These are phyloP conservation scores for Juglanconis oblonga DNA, from an alignment of 2,329 filamentous ascomycete species.

Conservation along the genomic window DNA sequence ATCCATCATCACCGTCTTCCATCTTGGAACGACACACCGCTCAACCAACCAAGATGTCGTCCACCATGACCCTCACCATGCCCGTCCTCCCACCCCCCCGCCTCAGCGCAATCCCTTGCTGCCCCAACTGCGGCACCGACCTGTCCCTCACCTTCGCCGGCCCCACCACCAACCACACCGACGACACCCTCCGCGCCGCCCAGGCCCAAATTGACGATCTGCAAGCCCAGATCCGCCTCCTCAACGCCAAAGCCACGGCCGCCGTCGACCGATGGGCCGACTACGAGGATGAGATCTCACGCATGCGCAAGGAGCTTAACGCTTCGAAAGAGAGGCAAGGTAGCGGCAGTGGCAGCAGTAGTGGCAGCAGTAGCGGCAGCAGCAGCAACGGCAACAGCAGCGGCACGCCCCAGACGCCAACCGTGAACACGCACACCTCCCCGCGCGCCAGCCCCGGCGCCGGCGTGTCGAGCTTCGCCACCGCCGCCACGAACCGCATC, in stretches of 20 bases:
- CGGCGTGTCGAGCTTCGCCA: conserved; percentile 26
- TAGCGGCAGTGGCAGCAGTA: too few species aligned
- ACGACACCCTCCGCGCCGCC: conserved; percentile 47
- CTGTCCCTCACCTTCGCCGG: conserved; percentile 30
- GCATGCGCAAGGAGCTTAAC: conserved; percentile 44
- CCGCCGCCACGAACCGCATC: conserved; percentile 30
- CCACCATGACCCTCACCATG: conserved; percentile 35
- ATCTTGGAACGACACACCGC: not conserved
- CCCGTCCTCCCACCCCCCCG: conserved; percentile 22
- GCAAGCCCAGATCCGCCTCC: conserved; percentile 65
- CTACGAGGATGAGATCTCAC: conserved; percentile 74
- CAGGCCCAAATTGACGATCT: conserved; percentile 65
- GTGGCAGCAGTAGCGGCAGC: conserved; percentile 4
- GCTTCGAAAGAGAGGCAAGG: conserved; percentile 3
- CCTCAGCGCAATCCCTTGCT: conserved; percentile 35
- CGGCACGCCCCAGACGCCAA: conserved; percentile 24
- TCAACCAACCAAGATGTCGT: conserved; percentile 21
- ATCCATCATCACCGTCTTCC: not conserved
- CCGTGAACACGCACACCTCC: conserved; percentile 14
- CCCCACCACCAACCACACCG: conserved; percentile 35
- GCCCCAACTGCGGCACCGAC: conserved; percentile 49
- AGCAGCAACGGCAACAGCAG: not conserved
- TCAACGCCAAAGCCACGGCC: conserved; percentile 69
- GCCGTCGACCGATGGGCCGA: conserved; percentile 67
- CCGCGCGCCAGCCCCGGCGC: conserved; percentile 19